These are phyloP conservation scores for Macrocybe sp. DNA, from an alignment of 1,284 basidiomycete genomes.

Conservation along the genomic window DNA sequence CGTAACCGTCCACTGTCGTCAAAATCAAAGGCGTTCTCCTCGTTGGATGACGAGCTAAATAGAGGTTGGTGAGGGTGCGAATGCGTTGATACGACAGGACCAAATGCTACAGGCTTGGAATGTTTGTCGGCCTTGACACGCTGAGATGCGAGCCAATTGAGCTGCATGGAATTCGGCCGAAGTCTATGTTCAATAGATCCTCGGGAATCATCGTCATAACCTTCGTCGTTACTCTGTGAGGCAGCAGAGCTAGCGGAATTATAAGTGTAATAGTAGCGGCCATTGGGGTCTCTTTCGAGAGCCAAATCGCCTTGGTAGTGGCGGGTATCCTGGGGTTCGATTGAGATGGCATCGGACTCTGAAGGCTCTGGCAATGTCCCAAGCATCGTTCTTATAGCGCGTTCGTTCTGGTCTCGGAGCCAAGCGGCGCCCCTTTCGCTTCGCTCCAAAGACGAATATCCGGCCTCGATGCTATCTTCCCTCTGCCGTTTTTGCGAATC, in stretches of 20 bases:
- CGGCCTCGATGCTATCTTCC: constrained; percentile 38
- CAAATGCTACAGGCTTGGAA: constrained; percentile 17
- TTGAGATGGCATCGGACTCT: constrained; percentile 44
- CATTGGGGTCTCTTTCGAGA: constrained; percentile 58
- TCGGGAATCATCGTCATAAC: constrained; percentile 40
- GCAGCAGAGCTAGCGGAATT: constrained; percentile 45
- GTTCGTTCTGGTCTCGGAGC: constrained; percentile 77
- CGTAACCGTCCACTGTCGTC: constrained; percentile 45
- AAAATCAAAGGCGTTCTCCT: constrained; percentile 36
- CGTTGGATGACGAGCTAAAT: constrained; percentile 12
- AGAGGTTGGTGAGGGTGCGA: constrained; percentile 11
- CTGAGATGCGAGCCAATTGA: constrained; percentile 54
- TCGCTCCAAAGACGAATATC: constrained; percentile 39
- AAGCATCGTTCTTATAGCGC: constrained; percentile 52
- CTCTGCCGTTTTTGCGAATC: constrained; percentile 41
- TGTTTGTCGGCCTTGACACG: constrained; percentile 25
- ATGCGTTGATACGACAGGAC: constrained; percentile 3
- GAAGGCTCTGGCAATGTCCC: constrained; percentile 59
- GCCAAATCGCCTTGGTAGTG: constrained; percentile 53
- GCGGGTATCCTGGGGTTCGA: constrained; percentile 26
- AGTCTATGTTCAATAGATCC: constrained; percentile 17
- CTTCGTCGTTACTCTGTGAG: constrained; percentile 47
- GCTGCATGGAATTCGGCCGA: constrained; percentile 59
- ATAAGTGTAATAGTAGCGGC: constrained; percentile 73
- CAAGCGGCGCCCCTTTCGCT: constrained; percentile 72